Evolutionary conservation across 2,329 filamentous ascomycete species (phyloP).

Genomic region (Colletotrichum sp.): DNA sequence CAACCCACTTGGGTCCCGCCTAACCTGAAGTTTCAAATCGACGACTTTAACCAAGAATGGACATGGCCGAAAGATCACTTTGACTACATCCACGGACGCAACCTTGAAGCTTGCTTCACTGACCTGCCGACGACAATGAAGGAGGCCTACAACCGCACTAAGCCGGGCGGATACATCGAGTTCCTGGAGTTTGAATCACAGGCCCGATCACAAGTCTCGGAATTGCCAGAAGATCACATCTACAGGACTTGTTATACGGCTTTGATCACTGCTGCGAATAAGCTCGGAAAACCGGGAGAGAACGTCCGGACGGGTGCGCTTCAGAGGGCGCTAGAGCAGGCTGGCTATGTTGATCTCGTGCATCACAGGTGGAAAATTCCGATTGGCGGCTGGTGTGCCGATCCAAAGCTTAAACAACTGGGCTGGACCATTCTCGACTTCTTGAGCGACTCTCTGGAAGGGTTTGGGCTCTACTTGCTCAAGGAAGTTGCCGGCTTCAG

Average conservation of each 20-base stretch:
- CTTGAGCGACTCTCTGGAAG: conserved; percentile 27
- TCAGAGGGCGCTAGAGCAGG: conserved; percentile 22
- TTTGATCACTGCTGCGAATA: conserved; percentile 32
- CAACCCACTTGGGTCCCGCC: conserved; percentile 46
- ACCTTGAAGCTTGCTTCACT: conserved; percentile 61
- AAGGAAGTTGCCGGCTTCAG: conserved; percentile 32
- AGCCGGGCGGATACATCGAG: conserved; percentile 39
- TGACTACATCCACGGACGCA: conserved; percentile 65
- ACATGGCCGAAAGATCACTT: conserved; percentile 41
- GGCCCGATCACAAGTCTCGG: neutral
- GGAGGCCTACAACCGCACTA: conserved; percentile 55
- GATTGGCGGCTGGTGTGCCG: conserved; percentile 18
- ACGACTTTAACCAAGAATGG: conserved; percentile 46
- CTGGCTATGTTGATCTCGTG: conserved; percentile 25
- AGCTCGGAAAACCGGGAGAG: conserved; percentile 33
- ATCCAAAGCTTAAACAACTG: conserved; percentile 12
- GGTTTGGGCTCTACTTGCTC: conserved; percentile 30
- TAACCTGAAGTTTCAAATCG: conserved; percentile 39
- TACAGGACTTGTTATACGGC: conserved; percentile 29
- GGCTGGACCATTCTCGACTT: conserved; percentile 24
- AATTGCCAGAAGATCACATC: neutral
- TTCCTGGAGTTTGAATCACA: conserved; percentile 30
- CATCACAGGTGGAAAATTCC: conserved; percentile 21
- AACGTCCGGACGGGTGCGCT: conserved; percentile 26
- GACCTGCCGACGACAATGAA: conserved; percentile 61